Conservation (phyloP, 768 basidiomycete genomes). For the Xerocomellus amylosporus region DNA sequence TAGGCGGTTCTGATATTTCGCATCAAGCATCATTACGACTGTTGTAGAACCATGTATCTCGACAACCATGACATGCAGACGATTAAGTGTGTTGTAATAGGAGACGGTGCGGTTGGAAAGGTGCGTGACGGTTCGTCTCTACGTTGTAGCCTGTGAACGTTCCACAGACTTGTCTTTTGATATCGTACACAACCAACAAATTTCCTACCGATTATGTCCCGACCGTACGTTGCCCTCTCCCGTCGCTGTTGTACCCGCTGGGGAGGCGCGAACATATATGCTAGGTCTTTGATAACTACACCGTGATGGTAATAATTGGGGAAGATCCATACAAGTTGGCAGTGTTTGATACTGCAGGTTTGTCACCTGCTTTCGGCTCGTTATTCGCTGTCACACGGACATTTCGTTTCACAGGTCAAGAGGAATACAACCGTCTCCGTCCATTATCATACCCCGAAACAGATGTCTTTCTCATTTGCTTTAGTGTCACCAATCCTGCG, state of each 20-base stretch:
- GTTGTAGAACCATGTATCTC: conserved; percentile 14
- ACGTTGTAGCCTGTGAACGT: not conserved
- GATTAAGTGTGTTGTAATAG: conserved; percentile 96
- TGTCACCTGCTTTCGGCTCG: conserved; percentile 30
- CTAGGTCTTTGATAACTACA: conserved; percentile 95
- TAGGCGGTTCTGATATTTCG: conserved; percentile 42
- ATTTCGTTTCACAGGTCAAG: conserved; percentile 67
- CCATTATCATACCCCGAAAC: conserved; percentile 99
- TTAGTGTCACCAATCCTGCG: conserved; percentile 97
- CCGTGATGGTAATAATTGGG: conserved; percentile 99
- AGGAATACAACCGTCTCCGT: conserved; percentile 99
- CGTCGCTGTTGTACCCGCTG: conserved; percentile 1
- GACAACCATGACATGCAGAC: conserved; percentile 90
- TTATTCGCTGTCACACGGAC: conserved; percentile 2
- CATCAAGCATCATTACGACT: conserved; percentile 16
- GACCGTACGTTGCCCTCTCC: conserved; percentile 61
- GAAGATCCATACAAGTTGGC: conserved; percentile 99
- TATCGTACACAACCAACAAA: conserved; percentile 97
- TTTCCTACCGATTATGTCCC: conserved; percentile 99
- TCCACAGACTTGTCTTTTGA: conserved; percentile 86
- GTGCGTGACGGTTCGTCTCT: conserved; percentile 44
- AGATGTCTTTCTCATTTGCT: conserved; percentile 99
- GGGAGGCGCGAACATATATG: conserved; percentile 18
- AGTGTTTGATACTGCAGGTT: conserved; percentile 97
- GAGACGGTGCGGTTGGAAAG: conserved; percentile 98